Base-by-base conservation (phyloP, 257 asterid species). In the Coffea canephora region DNA sequence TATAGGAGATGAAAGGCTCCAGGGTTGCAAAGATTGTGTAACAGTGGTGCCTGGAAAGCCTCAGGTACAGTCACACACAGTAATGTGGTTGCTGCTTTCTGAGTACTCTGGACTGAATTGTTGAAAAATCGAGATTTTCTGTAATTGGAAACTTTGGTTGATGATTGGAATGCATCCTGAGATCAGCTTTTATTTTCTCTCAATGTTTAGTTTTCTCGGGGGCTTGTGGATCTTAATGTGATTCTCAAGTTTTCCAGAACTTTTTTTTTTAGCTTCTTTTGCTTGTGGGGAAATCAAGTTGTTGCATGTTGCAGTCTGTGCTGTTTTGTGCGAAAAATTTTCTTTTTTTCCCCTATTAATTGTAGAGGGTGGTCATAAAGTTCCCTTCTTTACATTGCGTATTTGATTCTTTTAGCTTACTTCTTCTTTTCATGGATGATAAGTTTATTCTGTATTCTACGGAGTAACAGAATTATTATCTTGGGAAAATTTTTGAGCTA, bases 11-110 rank as follows among this genome's bases (percentile, higher is more conserved):
- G 99, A 96, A 84, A 91, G 81, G 87, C 91, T 96, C 84, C 99
- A 92, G 88, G 98, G 98, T 49, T 96, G 99, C 83, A 89, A 94
- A 80, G 99, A 96, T 86, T 96, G 99, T 86, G 99, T 92, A 27
- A 79, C 96, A 71, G 85, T 96, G 52, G 91, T 86, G 61, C 84
- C 93, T 77, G 96, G 92, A 78, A 96, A 96, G 83, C 98, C 97
- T 82, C 99, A 96, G 99, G 99, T 96, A 90, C 89, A 39, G 43
- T 52, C 78, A 2, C 41, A 34, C 23, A 75, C 54, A 12, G 66
- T 78, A 87, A 87, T 91, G 95, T 80, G 87, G 70, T 83, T 80
- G 57, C 80, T 75, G 88, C 82, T 68, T 78, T 80, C 84, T 39
- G 74, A 48, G 62, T 39, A 6, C 4, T 77, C 80, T 72, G 72